A percentile compares a stretch with the other conserved stretches of the same genome.
Evolutionary conservation across 2,329 filamentous ascomycete species (phyloP).

Genomic region (Berkeleyomyces basicola): DNA sequence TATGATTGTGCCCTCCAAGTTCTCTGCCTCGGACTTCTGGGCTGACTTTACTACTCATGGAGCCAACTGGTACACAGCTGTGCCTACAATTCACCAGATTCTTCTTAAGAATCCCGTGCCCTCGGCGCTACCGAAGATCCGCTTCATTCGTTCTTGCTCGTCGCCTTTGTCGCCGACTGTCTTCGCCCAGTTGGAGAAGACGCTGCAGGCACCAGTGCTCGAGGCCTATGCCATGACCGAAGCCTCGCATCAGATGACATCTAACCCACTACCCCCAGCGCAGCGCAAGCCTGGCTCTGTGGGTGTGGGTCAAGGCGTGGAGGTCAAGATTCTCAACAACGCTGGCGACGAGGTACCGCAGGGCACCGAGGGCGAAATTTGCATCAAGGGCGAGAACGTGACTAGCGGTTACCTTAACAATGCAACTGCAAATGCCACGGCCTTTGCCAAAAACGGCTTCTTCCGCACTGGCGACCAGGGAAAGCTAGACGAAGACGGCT

Average conservation of each 20-base stretch:
- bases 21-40: constrained; percentile 77
- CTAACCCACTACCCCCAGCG: constrained; percentile 51
- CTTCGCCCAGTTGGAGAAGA: constrained; percentile 61
- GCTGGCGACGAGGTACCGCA: constrained; percentile 50
- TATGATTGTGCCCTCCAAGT: constrained; percentile 60
- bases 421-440: constrained; percentile 52
- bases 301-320: constrained; percentile 68
- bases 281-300: constrained; percentile 70
- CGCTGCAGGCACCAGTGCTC: constrained; percentile 63
- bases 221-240: constrained; percentile 92
- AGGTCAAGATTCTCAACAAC: constrained; percentile 60
- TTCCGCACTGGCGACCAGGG: constrained; percentile 84
- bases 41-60: constrained; percentile 52
- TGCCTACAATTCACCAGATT: constrained; percentile 87
- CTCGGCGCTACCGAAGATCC: constrained; percentile 51
- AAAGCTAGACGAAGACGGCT: constrained; percentile 62
- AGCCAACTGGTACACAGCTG: constrained; percentile 84
- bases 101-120: constrained; percentile 59
- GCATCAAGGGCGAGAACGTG: constrained; percentile 66
- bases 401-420: constrained; percentile 81
- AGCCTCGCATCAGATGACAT: constrained; percentile 73
- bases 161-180: constrained; percentile 68
- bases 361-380: constrained; percentile 65
- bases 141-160: constrained; percentile 69
- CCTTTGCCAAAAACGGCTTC: constrained; percentile 60